Evolutionary conservation across 2,329 filamentous ascomycete genomes (phyloP).

Genomic region (Verticillium klebahnii): DNA sequence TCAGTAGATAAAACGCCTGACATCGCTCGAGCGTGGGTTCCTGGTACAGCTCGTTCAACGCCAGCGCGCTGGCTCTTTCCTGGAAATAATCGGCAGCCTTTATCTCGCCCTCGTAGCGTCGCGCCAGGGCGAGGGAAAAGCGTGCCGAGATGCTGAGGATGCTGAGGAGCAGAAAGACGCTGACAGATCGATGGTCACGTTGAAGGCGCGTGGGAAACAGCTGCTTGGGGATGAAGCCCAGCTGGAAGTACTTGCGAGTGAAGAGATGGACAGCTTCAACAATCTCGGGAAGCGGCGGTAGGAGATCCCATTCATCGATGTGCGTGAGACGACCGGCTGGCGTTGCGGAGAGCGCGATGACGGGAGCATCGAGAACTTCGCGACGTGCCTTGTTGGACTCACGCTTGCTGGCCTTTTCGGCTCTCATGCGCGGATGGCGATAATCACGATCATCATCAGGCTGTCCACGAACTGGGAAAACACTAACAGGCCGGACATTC

Average conservation of each 20-base stretch:
- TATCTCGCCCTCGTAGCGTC: slow-evolving; percentile 45
- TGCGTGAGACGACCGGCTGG: slow-evolving; percentile 15
- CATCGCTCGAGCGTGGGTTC: slow-evolving; percentile 50
- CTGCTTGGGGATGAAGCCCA: slow-evolving; percentile 53
- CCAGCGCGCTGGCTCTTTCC: slow-evolving; percentile 42
- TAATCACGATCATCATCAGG: slow-evolving; percentile 51
- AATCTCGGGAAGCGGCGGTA: slow-evolving; percentile 44
- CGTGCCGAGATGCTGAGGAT: slow-evolving; percentile 54
- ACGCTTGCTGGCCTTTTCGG: slow-evolving; percentile 38
- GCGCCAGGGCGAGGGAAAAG: slow-evolving; percentile 43
- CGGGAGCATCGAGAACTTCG: slow-evolving; percentile 24
- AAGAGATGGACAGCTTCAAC: slow-evolving; percentile 50
- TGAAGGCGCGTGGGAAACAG: slow-evolving; percentile 43
- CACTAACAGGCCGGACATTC: slow-evolving; percentile 24
- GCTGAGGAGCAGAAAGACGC: slow-evolving; percentile 49
- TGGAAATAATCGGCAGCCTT: slow-evolving; percentile 50
- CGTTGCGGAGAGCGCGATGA: slow-evolving; percentile 8
- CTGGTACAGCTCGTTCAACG: slow-evolving; percentile 45
- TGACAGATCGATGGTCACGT: slow-evolving; percentile 41
- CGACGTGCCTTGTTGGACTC: slow-evolving; percentile 31
- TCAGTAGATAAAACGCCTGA: slow-evolving; percentile 55
- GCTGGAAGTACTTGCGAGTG: slow-evolving; percentile 52
- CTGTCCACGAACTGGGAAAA: slow-evolving; percentile 48
- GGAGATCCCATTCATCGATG: slow-evolving; percentile 41
- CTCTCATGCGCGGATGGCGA: slow-evolving; percentile 48